Evolutionary conservation across 1,284 basidiomycete species (phyloP).

Genomic region (Fistulina hepatica): DNA sequence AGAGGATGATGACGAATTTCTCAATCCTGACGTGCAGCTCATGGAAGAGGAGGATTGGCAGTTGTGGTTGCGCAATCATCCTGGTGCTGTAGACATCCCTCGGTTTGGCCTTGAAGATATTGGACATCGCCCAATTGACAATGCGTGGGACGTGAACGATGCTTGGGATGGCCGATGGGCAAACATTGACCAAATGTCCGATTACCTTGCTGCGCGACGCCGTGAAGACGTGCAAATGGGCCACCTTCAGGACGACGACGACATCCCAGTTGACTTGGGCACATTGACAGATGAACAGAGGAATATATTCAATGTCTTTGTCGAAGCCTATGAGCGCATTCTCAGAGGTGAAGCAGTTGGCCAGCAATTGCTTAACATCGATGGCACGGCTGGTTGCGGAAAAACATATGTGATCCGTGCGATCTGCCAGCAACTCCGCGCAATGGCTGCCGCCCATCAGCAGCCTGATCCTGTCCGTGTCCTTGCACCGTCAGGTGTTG

Average conservation of each 20-base stretch:
- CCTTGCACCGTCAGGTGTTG: conserved; percentile 10
- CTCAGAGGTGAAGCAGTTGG: conserved; percentile 3
- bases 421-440: conserved; percentile 10
- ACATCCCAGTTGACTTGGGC: conserved; percentile 1
- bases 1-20: conserved; percentile 10
- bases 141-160: conserved; percentile 9
- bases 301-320: conserved; percentile 5
- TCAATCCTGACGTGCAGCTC: neutral
- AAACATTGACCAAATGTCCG: conserved; percentile 6
- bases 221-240: conserved; percentile 1
- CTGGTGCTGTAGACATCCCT: conserved; percentile 4
- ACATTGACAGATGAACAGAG: conserved; percentile 9
- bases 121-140: conserved; percentile 10
- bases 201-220: conserved; percentile 3
- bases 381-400: conserved; percentile 11
- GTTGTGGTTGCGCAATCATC: conserved; percentile 5
- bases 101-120: conserved; percentile 5
- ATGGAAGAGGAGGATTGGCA: conserved; percentile 12
- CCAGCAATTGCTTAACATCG: conserved; percentile 8
- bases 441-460: conserved; percentile 1
- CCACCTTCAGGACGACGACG: neutral
- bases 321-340: conserved; percentile 2
- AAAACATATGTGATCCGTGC: conserved; percentile 11
- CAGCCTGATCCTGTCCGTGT: conserved; percentile 9
- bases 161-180: conserved; percentile 6